These are phyloP conservation scores for Bolboschoenus planiculmis DNA, from an alignment of 176 grass and related monocot genomes.

Conservation along the genomic window DNA sequence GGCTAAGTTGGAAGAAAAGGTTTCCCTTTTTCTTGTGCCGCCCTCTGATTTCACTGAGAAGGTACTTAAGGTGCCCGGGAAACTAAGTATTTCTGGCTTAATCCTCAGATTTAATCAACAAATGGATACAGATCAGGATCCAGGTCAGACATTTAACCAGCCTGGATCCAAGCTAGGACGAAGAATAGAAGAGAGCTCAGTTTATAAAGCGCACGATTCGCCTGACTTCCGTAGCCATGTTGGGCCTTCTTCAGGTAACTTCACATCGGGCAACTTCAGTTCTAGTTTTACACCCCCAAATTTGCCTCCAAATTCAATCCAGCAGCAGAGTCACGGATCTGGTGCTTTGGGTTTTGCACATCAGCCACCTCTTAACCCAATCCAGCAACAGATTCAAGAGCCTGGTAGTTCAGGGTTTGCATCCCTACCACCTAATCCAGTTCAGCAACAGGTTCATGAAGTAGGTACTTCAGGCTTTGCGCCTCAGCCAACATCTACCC, in stretches of 20 bases:
- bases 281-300: background rate
- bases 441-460: constrained; percentile 8
- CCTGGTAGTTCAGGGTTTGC: background rate
- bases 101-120: constrained; percentile 58
- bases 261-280: background rate
- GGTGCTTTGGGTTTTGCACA: background rate
- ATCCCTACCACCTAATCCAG: background rate
- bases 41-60: constrained; percentile 95
- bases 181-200: background rate
- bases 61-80: constrained; percentile 85
- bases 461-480: background rate
- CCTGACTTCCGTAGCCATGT: background rate
- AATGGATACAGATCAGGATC: background rate
- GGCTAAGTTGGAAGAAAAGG: constrained; percentile 75
- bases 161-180: background rate
- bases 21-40: constrained; percentile 87
- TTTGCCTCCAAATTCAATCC: constrained; percentile 6
- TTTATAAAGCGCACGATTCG: constrained; percentile 2
- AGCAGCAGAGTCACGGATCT: background rate
- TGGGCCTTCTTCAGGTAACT: background rate
- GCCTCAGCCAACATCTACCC: background rate
- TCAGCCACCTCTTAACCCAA: constrained; percentile 9
- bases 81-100: constrained; percentile 93
- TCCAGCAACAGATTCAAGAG: background rate
- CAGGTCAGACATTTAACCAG: background rate